These are phyloP conservation scores for Aureobasidium subglaciale DNA, from an alignment of 2,329 filamentous ascomycete species.

Conservation along the genomic window DNA sequence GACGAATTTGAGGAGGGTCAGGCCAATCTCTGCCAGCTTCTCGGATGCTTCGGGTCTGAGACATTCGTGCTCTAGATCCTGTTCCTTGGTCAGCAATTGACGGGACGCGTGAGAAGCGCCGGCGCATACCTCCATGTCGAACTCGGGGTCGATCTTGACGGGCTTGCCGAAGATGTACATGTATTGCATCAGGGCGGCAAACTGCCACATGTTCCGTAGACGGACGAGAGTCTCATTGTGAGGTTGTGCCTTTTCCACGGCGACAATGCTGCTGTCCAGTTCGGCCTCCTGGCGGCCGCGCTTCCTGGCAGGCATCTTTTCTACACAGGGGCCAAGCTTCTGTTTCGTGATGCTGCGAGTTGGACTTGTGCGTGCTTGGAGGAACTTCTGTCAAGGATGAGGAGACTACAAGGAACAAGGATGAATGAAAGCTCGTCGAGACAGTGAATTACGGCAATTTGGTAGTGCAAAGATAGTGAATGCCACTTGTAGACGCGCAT, in stretches of 20 bases:
- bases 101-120: too few relatives aligned
- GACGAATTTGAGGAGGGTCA: slow-evolving; percentile 83
- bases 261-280: slow-evolving; percentile 28
- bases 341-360: neutral
- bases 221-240: slow-evolving; percentile 49
- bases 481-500: neutral
- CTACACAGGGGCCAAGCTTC: slow-evolving; percentile 13
- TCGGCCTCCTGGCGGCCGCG: slow-evolving; percentile 48
- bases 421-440: neutral
- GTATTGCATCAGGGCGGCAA: slow-evolving; percentile 89
- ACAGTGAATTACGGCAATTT: neutral
- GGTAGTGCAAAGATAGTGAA: neutral
- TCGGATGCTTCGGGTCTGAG: slow-evolving; percentile 67
- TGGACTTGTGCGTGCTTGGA: neutral
- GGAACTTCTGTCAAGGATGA: too few relatives aligned
- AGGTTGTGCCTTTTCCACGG: slow-evolving; percentile 11
- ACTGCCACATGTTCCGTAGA: slow-evolving; percentile 90
- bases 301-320: slow-evolving; percentile 48
- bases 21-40: slow-evolving; percentile 70
- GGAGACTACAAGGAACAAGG: neutral
- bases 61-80: slow-evolving; percentile 88
- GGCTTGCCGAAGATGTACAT: slow-evolving; percentile 83
- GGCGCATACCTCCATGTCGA: slow-evolving; percentile 75
- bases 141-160: slow-evolving; percentile 80
- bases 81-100: slow-evolving; percentile 25